These are phyloP conservation scores for Apiosordaria backusii DNA, from an alignment of 495 filamentous ascomycete species.

Conservation along the genomic window DNA sequence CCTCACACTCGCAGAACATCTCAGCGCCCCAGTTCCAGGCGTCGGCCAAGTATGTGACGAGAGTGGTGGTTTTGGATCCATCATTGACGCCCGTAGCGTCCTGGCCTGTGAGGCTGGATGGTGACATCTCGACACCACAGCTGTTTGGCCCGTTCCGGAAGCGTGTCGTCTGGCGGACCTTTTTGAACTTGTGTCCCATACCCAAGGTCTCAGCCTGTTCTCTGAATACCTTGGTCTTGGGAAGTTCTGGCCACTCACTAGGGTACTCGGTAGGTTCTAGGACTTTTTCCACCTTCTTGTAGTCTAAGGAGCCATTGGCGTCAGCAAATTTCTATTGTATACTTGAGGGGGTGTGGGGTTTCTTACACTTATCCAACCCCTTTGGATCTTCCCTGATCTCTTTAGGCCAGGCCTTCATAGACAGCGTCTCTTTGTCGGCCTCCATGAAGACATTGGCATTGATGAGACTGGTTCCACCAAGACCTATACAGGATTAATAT, in stretches of 20 bases:
- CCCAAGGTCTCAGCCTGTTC: constrained; percentile 53
- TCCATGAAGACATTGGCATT: constrained; percentile 66
- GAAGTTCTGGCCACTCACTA: constrained; percentile 49
- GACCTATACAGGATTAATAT: constrained; percentile 35
- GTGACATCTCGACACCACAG: constrained; percentile 59
- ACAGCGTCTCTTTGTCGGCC: constrained; percentile 53
- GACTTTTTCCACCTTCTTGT: constrained; percentile 52
- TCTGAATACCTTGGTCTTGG: constrained; percentile 56
- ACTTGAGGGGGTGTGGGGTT: constrained; percentile 16
- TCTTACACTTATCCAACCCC: constrained; percentile 50
- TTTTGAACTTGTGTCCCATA: constrained; percentile 50
- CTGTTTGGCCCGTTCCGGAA: constrained; percentile 59
- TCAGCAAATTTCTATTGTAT: not conserved
- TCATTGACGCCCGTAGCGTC: constrained; percentile 65
- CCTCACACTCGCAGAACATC: constrained; percentile 69
- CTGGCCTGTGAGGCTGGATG: constrained; percentile 56
- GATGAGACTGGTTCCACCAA: constrained; percentile 62
- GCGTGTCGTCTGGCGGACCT: constrained; percentile 58
- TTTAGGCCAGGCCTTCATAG: constrained; percentile 56
- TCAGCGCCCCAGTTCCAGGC: constrained; percentile 74
- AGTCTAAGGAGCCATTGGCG: constrained; percentile 36
- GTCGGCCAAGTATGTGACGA: constrained; percentile 66
- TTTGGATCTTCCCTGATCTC: constrained; percentile 51
- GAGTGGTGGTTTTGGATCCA: constrained; percentile 61
- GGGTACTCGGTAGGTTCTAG: constrained; percentile 61